Evolutionary conservation across 495 filamentous ascomycete species (phyloP).

Genomic region (Hypoxylon perforatum): DNA sequence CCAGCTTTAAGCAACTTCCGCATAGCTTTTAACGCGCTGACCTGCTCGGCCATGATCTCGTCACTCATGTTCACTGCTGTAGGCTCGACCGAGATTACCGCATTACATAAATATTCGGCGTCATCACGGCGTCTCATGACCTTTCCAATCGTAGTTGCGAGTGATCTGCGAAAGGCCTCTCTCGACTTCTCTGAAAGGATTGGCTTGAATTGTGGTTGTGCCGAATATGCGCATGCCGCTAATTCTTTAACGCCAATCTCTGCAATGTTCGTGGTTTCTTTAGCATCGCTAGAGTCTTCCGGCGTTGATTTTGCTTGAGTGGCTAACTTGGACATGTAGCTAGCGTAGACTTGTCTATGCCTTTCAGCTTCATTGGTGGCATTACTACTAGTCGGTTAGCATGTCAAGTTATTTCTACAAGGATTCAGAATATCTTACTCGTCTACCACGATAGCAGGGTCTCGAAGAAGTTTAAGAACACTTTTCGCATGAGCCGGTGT

Average conservation of each 20-base stretch:
- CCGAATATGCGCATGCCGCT: constrained; percentile 62
- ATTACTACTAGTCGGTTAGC: constrained; percentile 32
- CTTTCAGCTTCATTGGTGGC: constrained; percentile 51
- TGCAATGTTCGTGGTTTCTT: constrained; percentile 28
- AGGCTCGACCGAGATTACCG: constrained; percentile 58
- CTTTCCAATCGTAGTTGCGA: constrained; percentile 71
- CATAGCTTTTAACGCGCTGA: constrained; percentile 71
- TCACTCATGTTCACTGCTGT: constrained; percentile 71
- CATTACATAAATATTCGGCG: constrained; percentile 60
- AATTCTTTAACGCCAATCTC: constrained; percentile 56
- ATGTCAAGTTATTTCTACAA: background rate
- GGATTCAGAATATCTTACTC: constrained; percentile 33
- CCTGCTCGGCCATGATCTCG: constrained; percentile 67
- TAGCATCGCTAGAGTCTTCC: constrained; percentile 6
- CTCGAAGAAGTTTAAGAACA: constrained; percentile 55
- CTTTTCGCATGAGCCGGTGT: constrained; percentile 62
- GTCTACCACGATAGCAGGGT: constrained; percentile 47
- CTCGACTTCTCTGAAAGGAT: constrained; percentile 68
- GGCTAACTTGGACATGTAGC: constrained; percentile 61
- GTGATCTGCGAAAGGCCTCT: constrained; percentile 73
- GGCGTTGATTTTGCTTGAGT: constrained; percentile 31
- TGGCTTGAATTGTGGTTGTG: constrained; percentile 51
- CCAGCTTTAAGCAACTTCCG: constrained; percentile 73
- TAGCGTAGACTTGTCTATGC: constrained; percentile 62
- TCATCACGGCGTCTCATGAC: constrained; percentile 72